Conservation (phyloP, 2,329 filamentous ascomycete species). For the Penicillium sp. region DNA sequence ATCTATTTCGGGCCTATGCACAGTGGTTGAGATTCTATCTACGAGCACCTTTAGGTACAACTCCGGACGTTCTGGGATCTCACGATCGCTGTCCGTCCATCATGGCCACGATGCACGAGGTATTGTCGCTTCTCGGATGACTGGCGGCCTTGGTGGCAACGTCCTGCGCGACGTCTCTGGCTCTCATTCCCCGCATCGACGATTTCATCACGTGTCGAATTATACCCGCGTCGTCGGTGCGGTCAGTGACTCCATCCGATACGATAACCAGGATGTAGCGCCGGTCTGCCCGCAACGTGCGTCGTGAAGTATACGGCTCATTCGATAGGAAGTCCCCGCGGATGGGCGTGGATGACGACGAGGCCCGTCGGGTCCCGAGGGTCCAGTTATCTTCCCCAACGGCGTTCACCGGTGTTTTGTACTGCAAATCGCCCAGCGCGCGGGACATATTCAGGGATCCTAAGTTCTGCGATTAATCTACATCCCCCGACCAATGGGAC, state of each 20-base stretch:
- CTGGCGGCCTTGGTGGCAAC: conserved; percentile 21
- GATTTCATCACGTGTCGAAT: conserved; percentile 32
- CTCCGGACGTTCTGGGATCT: neutral
- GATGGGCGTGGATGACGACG: conserved; percentile 15
- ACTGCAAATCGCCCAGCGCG: conserved; percentile 37
- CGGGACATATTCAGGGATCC: conserved; percentile 38
- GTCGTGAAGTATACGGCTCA: conserved; percentile 28
- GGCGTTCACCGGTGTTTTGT: conserved; percentile 36
- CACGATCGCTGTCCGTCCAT: conserved; percentile 29
- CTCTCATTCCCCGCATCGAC: conserved; percentile 28
- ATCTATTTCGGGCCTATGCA: neutral
- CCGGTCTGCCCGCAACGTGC: conserved; percentile 21
- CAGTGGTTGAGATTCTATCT: neutral
- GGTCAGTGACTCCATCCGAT: conserved; percentile 34
- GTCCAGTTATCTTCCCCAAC: conserved; percentile 11
- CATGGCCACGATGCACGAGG: conserved; percentile 33
- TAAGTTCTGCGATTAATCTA: conserved; percentile 4
- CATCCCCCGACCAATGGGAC: neutral
- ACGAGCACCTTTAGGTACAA: neutral
- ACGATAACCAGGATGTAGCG: conserved; percentile 32
- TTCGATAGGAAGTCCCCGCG: conserved; percentile 35
- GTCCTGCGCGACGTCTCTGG: conserved; percentile 30
- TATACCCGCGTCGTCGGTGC: conserved; percentile 28
- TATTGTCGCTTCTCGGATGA: conserved; percentile 30
- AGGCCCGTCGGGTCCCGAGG: conserved; percentile 18